Conservation (phyloP, 1,284 basidiomycete species). For the Salmacisia buchloeana region DNA sequence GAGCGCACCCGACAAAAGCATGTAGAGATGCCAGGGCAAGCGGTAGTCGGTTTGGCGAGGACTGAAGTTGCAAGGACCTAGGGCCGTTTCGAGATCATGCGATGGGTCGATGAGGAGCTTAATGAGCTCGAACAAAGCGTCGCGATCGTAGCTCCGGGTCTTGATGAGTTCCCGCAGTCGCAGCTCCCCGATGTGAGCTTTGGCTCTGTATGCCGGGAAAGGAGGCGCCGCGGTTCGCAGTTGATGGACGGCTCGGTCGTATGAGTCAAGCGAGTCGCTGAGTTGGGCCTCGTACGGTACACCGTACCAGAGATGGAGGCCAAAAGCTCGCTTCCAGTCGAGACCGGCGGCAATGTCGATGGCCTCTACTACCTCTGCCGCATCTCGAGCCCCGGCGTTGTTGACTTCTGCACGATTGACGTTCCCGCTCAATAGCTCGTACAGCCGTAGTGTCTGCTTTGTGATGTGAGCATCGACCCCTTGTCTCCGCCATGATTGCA, state of each 20-base stretch:
- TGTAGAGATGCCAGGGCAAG: slow-evolving; percentile 87
- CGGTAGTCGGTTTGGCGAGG: slow-evolving; percentile 72
- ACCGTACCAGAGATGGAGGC: slow-evolving; percentile 84
- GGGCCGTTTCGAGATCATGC: slow-evolving; percentile 55
- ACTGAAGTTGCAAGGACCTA: slow-evolving; percentile 67
- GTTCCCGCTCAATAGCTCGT: slow-evolving; percentile 78
- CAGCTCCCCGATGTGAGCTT: slow-evolving; percentile 30
- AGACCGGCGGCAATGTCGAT: slow-evolving; percentile 70
- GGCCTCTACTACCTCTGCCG: slow-evolving; percentile 61
- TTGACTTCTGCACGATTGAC: slow-evolving; percentile 60
- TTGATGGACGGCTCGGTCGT: slow-evolving; percentile 54
- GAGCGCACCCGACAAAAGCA: slow-evolving; percentile 76
- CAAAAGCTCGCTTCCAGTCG: slow-evolving; percentile 93
- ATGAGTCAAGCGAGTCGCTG: slow-evolving; percentile 65
- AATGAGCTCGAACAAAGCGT: slow-evolving; percentile 78
- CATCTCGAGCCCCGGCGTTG: slow-evolving; percentile 54
- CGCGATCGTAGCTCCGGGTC: slow-evolving; percentile 50
- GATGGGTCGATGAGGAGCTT: slow-evolving; percentile 62
- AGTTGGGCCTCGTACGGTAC: slow-evolving; percentile 68
- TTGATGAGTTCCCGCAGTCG: slow-evolving; percentile 29
- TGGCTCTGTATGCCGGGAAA: slow-evolving; percentile 47
- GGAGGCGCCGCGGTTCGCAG: slow-evolving; percentile 35
- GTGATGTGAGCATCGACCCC: slow-evolving; percentile 68
- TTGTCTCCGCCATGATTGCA: slow-evolving; percentile 77
- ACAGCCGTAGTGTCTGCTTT: slow-evolving; percentile 69